Percentiles rank a stretch among this genome's conserved stretches.
These are phyloP conservation scores for Serendipita indica DNA, from an alignment of 768 basidiomycete species.

Conservation along the genomic window DNA sequence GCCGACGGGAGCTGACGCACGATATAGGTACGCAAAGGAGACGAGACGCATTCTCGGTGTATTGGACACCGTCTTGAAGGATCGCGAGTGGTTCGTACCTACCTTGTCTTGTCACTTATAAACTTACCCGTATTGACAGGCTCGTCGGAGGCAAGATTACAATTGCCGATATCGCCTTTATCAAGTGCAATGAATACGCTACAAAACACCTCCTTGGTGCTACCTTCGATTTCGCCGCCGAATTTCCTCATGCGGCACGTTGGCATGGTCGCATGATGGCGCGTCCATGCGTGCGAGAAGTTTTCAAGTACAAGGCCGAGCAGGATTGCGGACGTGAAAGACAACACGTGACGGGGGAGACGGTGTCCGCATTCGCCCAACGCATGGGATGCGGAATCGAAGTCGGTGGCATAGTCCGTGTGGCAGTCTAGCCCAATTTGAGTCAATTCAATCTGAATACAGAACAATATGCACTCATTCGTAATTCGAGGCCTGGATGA, in stretches of 20 bases:
- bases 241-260: slow-evolving; percentile 3
- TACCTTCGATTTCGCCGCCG: slow-evolving; percentile 7
- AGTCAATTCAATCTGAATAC: too few relatives aligned
- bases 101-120: neutral
- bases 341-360: slow-evolving; percentile 6
- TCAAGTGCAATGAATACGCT: slow-evolving; percentile 12
- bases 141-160: slow-evolving; percentile 10
- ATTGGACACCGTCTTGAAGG: slow-evolving; percentile 15
- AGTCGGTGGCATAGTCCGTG: too few relatives aligned
- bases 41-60: slow-evolving; percentile 15
- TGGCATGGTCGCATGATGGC: slow-evolving; percentile 8
- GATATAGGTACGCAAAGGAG: slow-evolving; percentile 16
- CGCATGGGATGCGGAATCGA: too few relatives aligned
- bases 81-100: slow-evolving; percentile 13
- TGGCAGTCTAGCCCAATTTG: too few relatives aligned
- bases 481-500: too few relatives aligned
- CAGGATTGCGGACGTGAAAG: slow-evolving; percentile 4
- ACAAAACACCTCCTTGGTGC: slow-evolving; percentile 1
- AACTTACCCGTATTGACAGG: neutral
- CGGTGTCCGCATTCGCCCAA: too few relatives aligned
- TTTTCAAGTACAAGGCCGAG: slow-evolving; percentile 9
- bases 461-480: too few relatives aligned
- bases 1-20: neutral
- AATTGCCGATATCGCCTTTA: slow-evolving; percentile 10
- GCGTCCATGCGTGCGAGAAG: slow-evolving; percentile 5